Evolutionary conservation across 1,284 basidiomycete genomes (phyloP), one percentile per base, ranked within the genome.

Genomic region (Moniliophthora roreri): DNA sequence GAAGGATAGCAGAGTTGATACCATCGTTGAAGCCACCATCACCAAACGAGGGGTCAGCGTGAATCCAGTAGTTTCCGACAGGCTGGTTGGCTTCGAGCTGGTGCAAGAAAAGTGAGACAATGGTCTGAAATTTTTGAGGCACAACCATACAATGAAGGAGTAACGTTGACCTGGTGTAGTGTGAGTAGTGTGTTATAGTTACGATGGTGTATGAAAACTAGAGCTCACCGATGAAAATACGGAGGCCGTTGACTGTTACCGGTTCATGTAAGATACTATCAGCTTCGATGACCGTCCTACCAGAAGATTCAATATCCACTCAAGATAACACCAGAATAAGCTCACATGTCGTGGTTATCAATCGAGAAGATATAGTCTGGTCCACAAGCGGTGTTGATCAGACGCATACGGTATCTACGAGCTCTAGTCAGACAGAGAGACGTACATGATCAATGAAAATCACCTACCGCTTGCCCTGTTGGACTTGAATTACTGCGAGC

Each of bases 261-360:
- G 77, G 78, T 13, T 67, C 18, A 0, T 69, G 67, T 53, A 71
- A 74, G 11, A 58, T 62, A 3, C 81, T 78, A 39, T 85, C 83
- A 0, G 63, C 79, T 60, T 84, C 82, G 21, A 84, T 83, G 46
- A 83, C 60, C 6, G 72, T 47, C 42, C 21, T 50, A 16, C 36
- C 23, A 18, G 21, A 44, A 9, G 28, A 23, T 28, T 37, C 13
- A 20, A 15, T 24, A 36, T 24, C 32, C 10, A 15, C 28, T 7
- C 15, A 16, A 5, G 9, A 24, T 13, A 11, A 44, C 13, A 49
- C 15, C n/a, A 44, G 26, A 24, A 2, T 28, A 3, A 48, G 18
- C 35, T 18, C 21, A 74, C 64, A 77, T 61, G 1, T 58, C 60
- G 41, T 79, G 78, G 37, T 64, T 63, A 49, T 77, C 72, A 9